phyloP scores from a whole-genome alignment of 352 stramenopile genomes.

The Aphanomyces invadans region DNA sequence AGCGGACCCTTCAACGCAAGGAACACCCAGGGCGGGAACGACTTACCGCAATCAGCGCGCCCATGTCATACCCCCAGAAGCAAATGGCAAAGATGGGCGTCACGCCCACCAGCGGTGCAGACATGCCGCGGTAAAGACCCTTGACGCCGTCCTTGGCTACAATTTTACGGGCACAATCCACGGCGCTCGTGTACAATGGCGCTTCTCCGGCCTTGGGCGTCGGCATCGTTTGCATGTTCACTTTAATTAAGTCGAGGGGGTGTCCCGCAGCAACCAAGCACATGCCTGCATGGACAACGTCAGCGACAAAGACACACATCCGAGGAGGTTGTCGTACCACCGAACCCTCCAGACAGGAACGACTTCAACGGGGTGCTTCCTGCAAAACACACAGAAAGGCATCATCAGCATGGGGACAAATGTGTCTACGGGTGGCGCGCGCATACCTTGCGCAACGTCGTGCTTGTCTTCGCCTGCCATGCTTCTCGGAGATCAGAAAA shows the following conservation, averaged over 20 bases:
- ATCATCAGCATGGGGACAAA: not conserved
- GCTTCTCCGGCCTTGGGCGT: conserved; percentile 52
- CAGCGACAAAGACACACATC: too few relatives aligned
- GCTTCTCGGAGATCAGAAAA: conserved; percentile 16
- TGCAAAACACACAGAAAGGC: not conserved
- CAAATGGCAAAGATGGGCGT: conserved; percentile 95
- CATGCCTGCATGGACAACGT: conserved; percentile 45
- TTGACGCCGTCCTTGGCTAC: conserved; percentile 87
- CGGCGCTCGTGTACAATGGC: conserved; percentile 69
- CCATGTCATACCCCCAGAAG: conserved; percentile 98
- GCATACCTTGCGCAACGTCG: conserved; percentile 8
- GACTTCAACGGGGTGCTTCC: conserved; percentile 57
- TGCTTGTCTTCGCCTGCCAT: conserved; percentile 37
- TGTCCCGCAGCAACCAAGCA: conserved; percentile 90
- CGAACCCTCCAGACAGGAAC: conserved; percentile 91
- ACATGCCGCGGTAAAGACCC: conserved; percentile 93
- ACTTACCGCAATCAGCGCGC: conserved; percentile 85
- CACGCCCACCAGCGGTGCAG: conserved; percentile 90
- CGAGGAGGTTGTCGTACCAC: too few relatives aligned
- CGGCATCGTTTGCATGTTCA: conserved; percentile 88
- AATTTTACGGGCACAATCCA: conserved; percentile 91
- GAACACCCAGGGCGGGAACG: not conserved
- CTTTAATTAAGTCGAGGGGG: conserved; percentile 94
- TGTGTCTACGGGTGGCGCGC: not conserved
- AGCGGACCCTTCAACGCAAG: conserved; percentile 10